Conservation (phyloP, 2,329 filamentous ascomycete genomes). For the Uncinocarpus reesii region DNA sequence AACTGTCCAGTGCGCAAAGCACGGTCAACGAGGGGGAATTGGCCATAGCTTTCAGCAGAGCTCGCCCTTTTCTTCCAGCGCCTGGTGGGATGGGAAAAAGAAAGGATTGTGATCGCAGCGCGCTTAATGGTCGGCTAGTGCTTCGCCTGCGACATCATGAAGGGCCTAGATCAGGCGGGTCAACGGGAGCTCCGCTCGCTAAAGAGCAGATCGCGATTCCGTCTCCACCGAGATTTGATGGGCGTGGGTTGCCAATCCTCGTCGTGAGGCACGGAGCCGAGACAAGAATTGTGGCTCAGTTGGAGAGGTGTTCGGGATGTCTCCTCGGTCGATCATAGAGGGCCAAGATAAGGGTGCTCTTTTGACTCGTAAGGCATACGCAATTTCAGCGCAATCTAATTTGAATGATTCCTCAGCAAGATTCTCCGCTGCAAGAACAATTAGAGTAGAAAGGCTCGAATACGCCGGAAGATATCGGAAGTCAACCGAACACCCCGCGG, state of each 20-base stretch:
- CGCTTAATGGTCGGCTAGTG: slow-evolving; percentile 11
- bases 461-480: not conserved
- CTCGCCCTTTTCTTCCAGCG: not conserved
- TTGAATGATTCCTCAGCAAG: too few relatives aligned
- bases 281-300: too few relatives aligned
- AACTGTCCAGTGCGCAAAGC: too few relatives aligned
- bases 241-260: too few relatives aligned
- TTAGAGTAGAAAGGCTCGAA: not conserved
- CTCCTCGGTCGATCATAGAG: not conserved
- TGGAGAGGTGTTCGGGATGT: too few relatives aligned
- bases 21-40: too few relatives aligned
- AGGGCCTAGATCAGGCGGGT: slow-evolving; percentile 10
- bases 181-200: slow-evolving; percentile 7
- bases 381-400: too few relatives aligned
- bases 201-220: not conserved
- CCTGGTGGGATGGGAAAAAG: not conserved
- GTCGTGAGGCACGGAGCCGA: too few relatives aligned
- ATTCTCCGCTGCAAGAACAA: not conserved
- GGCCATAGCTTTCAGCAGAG: too few relatives aligned
- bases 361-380: too few relatives aligned
- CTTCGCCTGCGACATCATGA: not conserved
- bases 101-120: slow-evolving; percentile 3
- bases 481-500: not conserved
- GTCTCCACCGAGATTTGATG: not conserved
- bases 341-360: too few relatives aligned